A percentile compares a stretch with the other conserved stretches of the same genome.
Conservation (phyloP, 1,139 yeast species). For the Diutina scorzettiae region DNA sequence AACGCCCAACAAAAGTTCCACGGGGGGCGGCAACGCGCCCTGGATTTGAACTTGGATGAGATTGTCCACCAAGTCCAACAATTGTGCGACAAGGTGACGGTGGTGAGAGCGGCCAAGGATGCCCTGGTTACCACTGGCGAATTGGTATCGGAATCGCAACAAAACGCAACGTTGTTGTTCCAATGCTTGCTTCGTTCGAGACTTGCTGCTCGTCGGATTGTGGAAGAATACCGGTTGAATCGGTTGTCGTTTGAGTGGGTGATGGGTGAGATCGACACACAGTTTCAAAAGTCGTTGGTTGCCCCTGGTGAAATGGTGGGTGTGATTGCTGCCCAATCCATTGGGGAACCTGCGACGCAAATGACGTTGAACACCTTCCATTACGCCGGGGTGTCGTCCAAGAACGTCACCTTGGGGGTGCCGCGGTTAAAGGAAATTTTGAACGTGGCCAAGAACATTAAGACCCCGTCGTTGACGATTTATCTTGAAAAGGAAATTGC, state of each 20-base stretch:
- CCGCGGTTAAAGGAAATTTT: constrained; percentile 99
- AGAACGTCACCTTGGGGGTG: constrained; percentile 98
- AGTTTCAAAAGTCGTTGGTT: constrained; percentile 84
- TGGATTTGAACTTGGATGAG: constrained; percentile 79
- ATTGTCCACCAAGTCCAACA: constrained; percentile 63
- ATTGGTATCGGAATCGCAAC: constrained; percentile 76
- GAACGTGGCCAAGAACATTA: constrained; percentile 95
- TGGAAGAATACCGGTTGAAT: constrained; percentile 81
- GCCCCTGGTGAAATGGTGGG: constrained; percentile 99
- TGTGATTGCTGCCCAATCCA: constrained; percentile 97
- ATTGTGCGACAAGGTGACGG: constrained; percentile 55
- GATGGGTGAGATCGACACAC: constrained; percentile 83
- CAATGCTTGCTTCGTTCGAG: constrained; percentile 89
- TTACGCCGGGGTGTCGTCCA: constrained; percentile 99
- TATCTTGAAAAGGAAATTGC: constrained; percentile 75
- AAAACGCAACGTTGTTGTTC: constrained; percentile 81
- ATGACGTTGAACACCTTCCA: constrained; percentile 99
- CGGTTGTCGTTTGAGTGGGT: constrained; percentile 93
- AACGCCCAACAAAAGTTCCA: constrained; percentile 97
- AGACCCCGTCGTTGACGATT: constrained; percentile 96
- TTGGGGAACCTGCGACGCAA: constrained; percentile 99
- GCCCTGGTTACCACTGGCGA: constrained; percentile 28
- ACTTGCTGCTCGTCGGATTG: constrained; percentile 78
- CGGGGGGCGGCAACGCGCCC: constrained; percentile 80
- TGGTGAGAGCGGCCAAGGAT: constrained; percentile 55